Base-by-base conservation (phyloP, 441 rosid species). In the Adansonia gregorii region DNA sequence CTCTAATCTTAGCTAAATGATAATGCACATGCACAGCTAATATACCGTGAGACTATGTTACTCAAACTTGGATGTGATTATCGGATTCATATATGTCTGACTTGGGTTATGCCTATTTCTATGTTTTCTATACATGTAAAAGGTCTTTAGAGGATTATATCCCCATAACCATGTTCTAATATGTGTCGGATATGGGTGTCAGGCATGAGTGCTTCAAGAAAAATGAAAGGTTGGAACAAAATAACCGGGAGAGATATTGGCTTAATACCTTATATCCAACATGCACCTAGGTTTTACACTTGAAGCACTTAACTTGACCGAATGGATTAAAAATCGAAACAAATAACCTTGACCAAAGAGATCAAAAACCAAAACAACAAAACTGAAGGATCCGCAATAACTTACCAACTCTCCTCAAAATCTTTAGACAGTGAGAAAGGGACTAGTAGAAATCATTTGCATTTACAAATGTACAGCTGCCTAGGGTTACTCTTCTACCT, bases 391-490 rank as follows among this genome's bases (percentile, higher is more conserved):
- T 54, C 11, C 12, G 12, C 9, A 52, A 5, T 17, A 3, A 27
- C 19, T 43, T 78, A 48, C 20, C 17, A 2, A 11, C 19, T 72
- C 80, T 83, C 65, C 31, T 46, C 69, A 31, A 72, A 27, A 64
- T 19, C 78, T 65, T 24, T 48, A 59, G 77, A 78, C 70, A 69
- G 65, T 4, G 59, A 63, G 67, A 72, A 64, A 60, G 77, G 78
- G 67, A 75, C 73, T 19, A 8, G 6, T 6, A 19, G 56, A 64
- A 43, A 71, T 27, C 48, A 9, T 52, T 66, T 54, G 56, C 79
- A 72, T 74, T 75, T 81, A 78, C 87, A 79, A 11, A 75, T 82
- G 72, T 75, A 74, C 84, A 83, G 59, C 72, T 11, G 4, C 66
- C 10, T 35, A 6, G 35, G 45, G 41, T 74, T n/a, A 15, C 55